Conservation (phyloP, 129 eudicot genomes). For the Arctium minus region DNA sequence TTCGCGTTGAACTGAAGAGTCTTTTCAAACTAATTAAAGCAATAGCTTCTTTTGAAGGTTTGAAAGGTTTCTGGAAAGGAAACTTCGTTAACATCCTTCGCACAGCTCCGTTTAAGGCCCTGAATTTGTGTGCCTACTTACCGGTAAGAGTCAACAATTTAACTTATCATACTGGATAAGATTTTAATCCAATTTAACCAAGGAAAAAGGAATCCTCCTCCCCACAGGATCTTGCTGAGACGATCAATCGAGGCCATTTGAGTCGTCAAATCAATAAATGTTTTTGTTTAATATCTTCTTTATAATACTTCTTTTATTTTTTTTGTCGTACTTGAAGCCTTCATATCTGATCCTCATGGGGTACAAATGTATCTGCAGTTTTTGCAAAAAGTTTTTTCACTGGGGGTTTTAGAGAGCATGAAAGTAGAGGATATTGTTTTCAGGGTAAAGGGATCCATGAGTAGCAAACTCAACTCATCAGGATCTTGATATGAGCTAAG, state of each 20-base stretch:
- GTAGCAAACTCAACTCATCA: too few species aligned
- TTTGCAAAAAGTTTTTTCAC: not conserved
- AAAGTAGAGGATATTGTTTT: too few species aligned
- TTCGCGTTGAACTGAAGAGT: constrained; percentile 70
- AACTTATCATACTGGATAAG: too few species aligned
- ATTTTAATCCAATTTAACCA: too few species aligned
- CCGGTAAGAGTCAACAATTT: too few species aligned
- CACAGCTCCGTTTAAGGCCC: constrained; percentile 92
- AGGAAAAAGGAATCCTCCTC: too few species aligned
- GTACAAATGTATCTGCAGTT: constrained; percentile 17
- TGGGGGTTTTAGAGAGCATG: not conserved
- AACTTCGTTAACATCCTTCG: constrained; percentile 87
- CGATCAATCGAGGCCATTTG: constrained; percentile 7
- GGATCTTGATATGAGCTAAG: too few species aligned
- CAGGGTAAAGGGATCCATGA: too few species aligned
- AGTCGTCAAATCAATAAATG: constrained; percentile 25
- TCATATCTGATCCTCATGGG: constrained; percentile 12
- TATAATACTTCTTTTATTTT: not conserved
- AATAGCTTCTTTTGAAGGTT: constrained; percentile 76
- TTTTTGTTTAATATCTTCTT: not conserved
- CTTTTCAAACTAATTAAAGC: constrained; percentile 50
- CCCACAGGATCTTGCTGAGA: too few species aligned
- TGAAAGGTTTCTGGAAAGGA: constrained; percentile 92
- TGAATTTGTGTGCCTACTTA: constrained; percentile 69
- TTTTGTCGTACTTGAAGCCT: constrained; percentile 16